A percentile compares a stretch with the other conserved stretches of the same genome.
Conservation (phyloP, 192 early-diverging fungal genomes). For the Haplosporangium gracile region DNA sequence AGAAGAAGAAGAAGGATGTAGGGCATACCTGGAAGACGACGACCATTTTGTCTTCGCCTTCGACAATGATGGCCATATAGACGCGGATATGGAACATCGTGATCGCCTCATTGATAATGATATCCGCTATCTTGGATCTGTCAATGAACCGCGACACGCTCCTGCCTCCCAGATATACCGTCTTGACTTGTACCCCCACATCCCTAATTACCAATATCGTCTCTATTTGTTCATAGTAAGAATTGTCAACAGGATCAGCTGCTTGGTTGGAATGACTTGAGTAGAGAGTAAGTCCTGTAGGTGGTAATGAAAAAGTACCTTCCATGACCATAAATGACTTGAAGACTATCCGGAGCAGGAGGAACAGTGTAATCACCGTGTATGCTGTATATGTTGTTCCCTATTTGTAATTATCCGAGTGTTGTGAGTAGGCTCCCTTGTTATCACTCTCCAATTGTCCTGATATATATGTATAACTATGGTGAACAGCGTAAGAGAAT, state of each 20-base stretch:
- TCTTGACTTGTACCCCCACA: slow-evolving; percentile 79
- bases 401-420: neutral
- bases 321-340: slow-evolving; percentile 52
- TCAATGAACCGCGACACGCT: slow-evolving; percentile 72
- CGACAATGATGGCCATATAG: slow-evolving; percentile 79
- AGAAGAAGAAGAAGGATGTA: neutral
- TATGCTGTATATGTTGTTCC: slow-evolving; percentile 32
- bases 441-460: no score
- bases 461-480: neutral
- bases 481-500: neutral
- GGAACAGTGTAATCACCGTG: slow-evolving; percentile 17
- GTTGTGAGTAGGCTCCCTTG: neutral
- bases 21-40: slow-evolving; percentile 78
- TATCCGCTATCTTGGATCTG: slow-evolving; percentile 69
- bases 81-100: slow-evolving; percentile 78
- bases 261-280: no score
- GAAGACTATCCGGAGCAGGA: slow-evolving; percentile 32
- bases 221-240: slow-evolving; percentile 55
- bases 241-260: neutral
- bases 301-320: slow-evolving; percentile 8
- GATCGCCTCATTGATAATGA: slow-evolving; percentile 86
- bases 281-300: neutral
- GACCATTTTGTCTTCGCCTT: slow-evolving; percentile 70
- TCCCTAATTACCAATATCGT: slow-evolving; percentile 74
- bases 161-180: slow-evolving; percentile 65